Base-by-base conservation (phyloP, 148 eudicot genomes). In the Camellia lanceoleosa region DNA sequence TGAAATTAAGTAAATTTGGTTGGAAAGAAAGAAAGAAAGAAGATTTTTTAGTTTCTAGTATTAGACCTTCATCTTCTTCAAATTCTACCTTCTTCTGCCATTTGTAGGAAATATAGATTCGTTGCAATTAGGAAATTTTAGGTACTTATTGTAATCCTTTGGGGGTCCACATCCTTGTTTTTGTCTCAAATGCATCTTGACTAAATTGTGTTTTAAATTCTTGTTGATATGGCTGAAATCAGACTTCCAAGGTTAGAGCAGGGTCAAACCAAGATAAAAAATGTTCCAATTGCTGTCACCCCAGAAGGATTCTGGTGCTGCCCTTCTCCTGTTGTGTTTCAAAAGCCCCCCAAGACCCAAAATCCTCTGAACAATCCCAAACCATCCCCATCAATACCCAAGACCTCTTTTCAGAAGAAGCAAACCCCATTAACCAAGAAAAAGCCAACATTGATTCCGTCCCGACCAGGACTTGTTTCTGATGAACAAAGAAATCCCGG, bases 301-400 rank as follows among this genome's bases (percentile, higher is more conserved):
- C 97, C 98, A 38, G 98, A 94, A 41, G 98, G 98, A 14, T 94
- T 94, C 68, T 94, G 98, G 98, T 94, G 98, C 20, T 94, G 98
- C 44, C 97, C 98, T 60, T 89, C 98, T 47, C 97, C 98, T 30
- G 91, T 83, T 66, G 94, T 77, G 47, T 92, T 92, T 74, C 98
- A 89, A 59, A 94, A 91, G 73, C 83, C 85, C 73, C 74, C 83
- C 43, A 94, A 91, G 84, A 49, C 91, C 30, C 93, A 85, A 66
- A 81, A 79, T 81, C 86, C 89, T 66, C 68, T 82, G 15, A 90
- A 84, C 85, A 94, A 89, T 80, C 78, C 89, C n/a, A 91, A 90
- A 83, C 68, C 84, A 7, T 44, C 86, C 75, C 81, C 76, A 49
- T 84, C 79, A 66, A 67, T 83, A 54, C 77, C 79, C 38, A 88